Evolutionary conservation across 768 basidiomycete species (phyloP), one percentile per base, ranked within the genome.

Genomic region (Pulveroboletus sp.): DNA sequence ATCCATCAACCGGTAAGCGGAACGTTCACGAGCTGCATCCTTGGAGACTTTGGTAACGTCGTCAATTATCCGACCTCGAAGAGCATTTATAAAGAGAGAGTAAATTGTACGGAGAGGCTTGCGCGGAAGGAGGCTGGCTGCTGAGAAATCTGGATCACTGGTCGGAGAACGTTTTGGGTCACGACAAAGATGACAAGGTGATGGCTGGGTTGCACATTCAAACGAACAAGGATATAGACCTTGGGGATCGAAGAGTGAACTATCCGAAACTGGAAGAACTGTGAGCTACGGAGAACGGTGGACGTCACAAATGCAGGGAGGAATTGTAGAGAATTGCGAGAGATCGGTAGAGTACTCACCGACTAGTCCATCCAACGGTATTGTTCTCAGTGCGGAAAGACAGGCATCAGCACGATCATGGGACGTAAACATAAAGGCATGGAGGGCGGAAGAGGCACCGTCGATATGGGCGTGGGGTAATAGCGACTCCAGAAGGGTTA

Each of bases 361-460:
- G 46, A 64, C 63, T 44, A 87, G 68, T 3, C 73, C 77, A 45
- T 80, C 76, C 35, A 84, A 69, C 27, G 68, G 60, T 27, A 84
- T 60, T 14, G 55, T 54, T 51, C 58, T 59, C 36, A 84, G 64
- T 18, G 61, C 43, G 26, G 60, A 56, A 11, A 69, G 63, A 33
- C 67, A 65, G 27, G 64, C 50, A 21, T 68, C 65, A 31, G 64
- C 54, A 14, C 54, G 49, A 41, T 72, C 69, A 3, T 58, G 50
- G 26, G 76, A 68, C 15, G 73, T 70, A 27, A 86, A 64, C 14
- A 68, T 65, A 62, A 86, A 89, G n/a, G 80, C 74, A 66, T 85
- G 79, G 47, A 88, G 71, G 24, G 66, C 58, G n/a, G 71, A 73
- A 8, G 71, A 62, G 24, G 69, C 67, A 44, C 73, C 65, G 31